A percentile compares a stretch with the other conserved stretches of the same genome.
These are phyloP conservation scores for Microdochium trichocladiopsis DNA, from an alignment of 2,329 filamentous ascomycete genomes.

Conservation along the genomic window DNA sequence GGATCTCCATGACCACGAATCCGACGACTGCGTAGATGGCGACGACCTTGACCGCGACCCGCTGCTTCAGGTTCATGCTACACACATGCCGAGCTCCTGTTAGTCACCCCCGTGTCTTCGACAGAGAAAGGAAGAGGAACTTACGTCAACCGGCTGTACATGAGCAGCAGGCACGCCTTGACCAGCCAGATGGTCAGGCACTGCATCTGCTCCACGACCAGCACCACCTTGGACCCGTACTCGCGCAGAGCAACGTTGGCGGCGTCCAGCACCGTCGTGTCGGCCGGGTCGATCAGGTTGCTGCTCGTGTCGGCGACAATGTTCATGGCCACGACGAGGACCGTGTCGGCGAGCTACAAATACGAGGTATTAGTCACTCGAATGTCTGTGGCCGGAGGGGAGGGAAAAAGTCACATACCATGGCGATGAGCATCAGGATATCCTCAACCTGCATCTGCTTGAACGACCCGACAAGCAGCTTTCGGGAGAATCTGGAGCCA, in stretches of 20 bases:
- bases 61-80: slow-evolving; percentile 37
- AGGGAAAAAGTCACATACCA: slow-evolving; percentile 34
- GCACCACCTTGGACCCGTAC: slow-evolving; percentile 53
- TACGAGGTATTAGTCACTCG: too few relatives aligned
- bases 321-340: slow-evolving; percentile 47
- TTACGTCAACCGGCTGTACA: slow-evolving; percentile 48
- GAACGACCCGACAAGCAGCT: slow-evolving; percentile 32
- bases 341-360: slow-evolving; percentile 43
- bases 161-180: slow-evolving; percentile 49
- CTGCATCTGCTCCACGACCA: slow-evolving; percentile 57
- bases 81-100: neutral
- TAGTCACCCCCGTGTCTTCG: neutral
- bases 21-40: slow-evolving; percentile 37
- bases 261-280: slow-evolving; percentile 36
- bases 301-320: slow-evolving; percentile 49
- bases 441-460: slow-evolving; percentile 47
- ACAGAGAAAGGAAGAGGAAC: slow-evolving; percentile 9
- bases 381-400: too few relatives aligned
- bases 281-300: slow-evolving; percentile 49
- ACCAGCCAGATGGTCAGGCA: slow-evolving; percentile 49
- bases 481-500: slow-evolving; percentile 32
- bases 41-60: slow-evolving; percentile 39
- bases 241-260: slow-evolving; percentile 31
- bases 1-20: slow-evolving; percentile 42
- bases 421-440: slow-evolving; percentile 44